Percentiles rank a stretch among this genome's conserved stretches.
Conservation (phyloP, 176 grass and related monocot species). For the Lolium multiflorum region DNA sequence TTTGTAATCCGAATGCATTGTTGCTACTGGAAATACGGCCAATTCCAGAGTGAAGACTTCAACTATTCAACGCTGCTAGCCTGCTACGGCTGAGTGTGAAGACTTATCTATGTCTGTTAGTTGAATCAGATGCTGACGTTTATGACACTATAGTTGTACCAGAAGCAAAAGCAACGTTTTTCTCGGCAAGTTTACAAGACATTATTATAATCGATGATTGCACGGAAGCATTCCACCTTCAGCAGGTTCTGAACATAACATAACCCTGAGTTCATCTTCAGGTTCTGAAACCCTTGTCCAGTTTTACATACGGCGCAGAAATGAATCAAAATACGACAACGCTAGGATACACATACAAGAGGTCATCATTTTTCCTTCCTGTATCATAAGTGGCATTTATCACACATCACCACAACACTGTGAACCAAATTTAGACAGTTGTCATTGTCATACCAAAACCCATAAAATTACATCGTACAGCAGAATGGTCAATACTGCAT, state of each 20-base stretch:
- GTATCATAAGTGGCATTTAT: not conserved
- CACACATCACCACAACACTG: not conserved
- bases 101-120: not conserved
- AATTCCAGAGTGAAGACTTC: not conserved
- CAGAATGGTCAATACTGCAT: not conserved
- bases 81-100: not conserved
- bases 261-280: not conserved
- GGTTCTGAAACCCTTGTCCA: not conserved
- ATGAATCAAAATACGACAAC: not conserved
- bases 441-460: constrained; percentile 1
- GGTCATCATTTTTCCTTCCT: not conserved
- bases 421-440: constrained; percentile 31
- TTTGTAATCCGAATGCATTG: not conserved
- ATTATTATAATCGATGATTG: not conserved
- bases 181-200: not conserved
- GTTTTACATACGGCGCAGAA: not conserved
- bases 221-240: not conserved
- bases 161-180: not conserved
- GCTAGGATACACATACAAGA: not conserved
- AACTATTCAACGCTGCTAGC: not conserved
- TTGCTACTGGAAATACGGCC: not conserved
- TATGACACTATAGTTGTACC: not conserved
- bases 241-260: not conserved
- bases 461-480: constrained; percentile 33
- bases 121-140: not conserved